Evolutionary conservation across 192 early-diverging fungal species (phyloP), one percentile per base, ranked within the genome.

Genomic region (Entrophospora sp.): DNA sequence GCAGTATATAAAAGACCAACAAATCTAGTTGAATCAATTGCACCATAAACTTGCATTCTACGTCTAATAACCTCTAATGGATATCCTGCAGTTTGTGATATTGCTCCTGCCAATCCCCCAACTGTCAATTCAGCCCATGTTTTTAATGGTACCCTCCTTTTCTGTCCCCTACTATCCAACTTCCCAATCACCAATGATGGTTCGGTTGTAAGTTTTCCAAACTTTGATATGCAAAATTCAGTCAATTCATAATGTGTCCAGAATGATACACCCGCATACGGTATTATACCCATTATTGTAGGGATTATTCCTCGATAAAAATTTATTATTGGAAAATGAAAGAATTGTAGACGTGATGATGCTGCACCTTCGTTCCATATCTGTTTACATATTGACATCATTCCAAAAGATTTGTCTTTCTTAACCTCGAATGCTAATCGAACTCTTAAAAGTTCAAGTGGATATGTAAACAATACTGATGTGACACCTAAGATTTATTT

Each of bases 221-320:
- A 38, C 46, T 73, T 52, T 12, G 77, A 71, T 13, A 84, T 81
- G 42, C 81, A 81, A 73, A 88, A 70, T 13, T 83, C 67, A 48
- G 81, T 88, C 25, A 91, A 35, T 8, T 77, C 74, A 71, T 94
- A 88, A 73, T 99, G 91, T n/a, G 83, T 87, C 68, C 88, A 84
- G 74, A 99, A 99, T 10, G 91, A 92, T 1, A 91, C 91, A 34
- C 96, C 96, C 18, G 93, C 96, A 67, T 99, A 99, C 3, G 96
- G 96, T 18, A 97, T 82, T 81, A 99, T 99, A 9, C 96, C 96
- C 66, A 81, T 80, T 20, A 96, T 67, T 12, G 94, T 85, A 20
- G 92, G 87, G n/a, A 88, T 65, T 64, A 95, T 93, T 43, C 96
- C 96, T 18, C 94, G 81, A 73, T 95, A 99, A 74, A 96, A 97